A percentile compares a stretch with the other conserved stretches of the same genome.
Conservation (phyloP, 1,284 basidiomycete species). For the Vanrija sp. region DNA sequence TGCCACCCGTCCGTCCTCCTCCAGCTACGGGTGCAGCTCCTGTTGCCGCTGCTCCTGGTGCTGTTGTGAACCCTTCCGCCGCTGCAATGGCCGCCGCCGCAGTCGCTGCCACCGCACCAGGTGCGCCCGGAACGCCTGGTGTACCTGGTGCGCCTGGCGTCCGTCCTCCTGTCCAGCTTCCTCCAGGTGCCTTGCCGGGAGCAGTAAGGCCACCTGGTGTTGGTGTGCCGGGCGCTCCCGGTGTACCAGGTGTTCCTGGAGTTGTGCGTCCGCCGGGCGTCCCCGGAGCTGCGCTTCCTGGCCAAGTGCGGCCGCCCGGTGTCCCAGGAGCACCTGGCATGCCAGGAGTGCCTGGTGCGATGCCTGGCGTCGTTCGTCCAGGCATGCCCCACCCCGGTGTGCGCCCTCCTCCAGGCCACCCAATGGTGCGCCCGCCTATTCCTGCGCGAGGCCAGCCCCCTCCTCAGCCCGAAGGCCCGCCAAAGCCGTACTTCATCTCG, state of each 20-base stretch:
- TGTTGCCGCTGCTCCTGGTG: constrained; percentile 5
- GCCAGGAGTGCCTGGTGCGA: not conserved
- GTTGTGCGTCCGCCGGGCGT: not conserved
- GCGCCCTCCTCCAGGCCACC: not conserved
- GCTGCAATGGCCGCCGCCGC: constrained; percentile 1
- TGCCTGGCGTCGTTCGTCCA: constrained; percentile 3
- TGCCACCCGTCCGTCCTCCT: constrained; percentile 7
- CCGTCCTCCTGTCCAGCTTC: too few species aligned
- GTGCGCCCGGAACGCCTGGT: not conserved
- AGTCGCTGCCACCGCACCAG: not conserved
- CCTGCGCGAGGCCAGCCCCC: constrained; percentile 3
- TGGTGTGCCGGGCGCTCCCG: not conserved
- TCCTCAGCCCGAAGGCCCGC: constrained; percentile 21
- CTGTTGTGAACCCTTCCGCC: constrained; percentile 7
- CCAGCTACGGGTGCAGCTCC: constrained; percentile 8
- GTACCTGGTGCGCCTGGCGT: not conserved
- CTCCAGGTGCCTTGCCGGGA: not conserved
- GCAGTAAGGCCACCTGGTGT: not conserved
- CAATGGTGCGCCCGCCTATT: constrained; percentile 5
- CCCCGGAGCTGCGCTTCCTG: not conserved
- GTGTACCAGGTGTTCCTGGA: not conserved
- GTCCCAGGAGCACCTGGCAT: not conserved
- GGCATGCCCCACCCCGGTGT: not conserved
- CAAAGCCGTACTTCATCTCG: constrained; percentile 40
- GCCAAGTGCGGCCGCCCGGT: not conserved